phyloP scores from a whole-genome alignment of 768 basidiomycete genomes.

The Panaeolus cyanescens region DNA sequence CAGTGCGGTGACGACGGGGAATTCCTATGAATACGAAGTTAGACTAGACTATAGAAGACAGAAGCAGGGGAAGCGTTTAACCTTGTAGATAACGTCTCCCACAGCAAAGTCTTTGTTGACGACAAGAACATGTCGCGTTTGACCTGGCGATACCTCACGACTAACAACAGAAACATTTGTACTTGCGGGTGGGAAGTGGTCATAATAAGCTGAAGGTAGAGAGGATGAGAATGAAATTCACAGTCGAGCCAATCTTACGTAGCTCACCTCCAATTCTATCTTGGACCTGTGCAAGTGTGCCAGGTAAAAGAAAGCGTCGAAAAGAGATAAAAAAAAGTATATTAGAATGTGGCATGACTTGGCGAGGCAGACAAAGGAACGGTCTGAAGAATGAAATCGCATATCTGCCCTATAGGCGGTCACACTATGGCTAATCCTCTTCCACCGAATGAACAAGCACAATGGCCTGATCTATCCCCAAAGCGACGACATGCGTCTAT shows the following conservation, averaged over 20 bases:
- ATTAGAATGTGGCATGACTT: slow-evolving; percentile 56
- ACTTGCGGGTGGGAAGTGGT: slow-evolving; percentile 72
- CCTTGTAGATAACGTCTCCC: slow-evolving; percentile 81
- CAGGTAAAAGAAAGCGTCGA: slow-evolving; percentile 16
- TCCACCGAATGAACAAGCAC: not conserved
- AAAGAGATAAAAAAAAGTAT: slow-evolving; percentile 44
- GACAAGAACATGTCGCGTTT: slow-evolving; percentile 55
- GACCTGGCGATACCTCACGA: slow-evolving; percentile 27
- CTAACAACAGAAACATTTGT: slow-evolving; percentile 67
- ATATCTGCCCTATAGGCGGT: not conserved
- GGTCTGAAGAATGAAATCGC: slow-evolving; percentile 19
- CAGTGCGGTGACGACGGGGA: slow-evolving; percentile 68
- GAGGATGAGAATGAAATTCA: slow-evolving; percentile 14
- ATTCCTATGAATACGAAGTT: slow-evolving; percentile 55
- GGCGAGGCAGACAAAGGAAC: slow-evolving; percentile 21
- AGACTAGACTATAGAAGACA: slow-evolving; percentile 4
- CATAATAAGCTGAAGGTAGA: slow-evolving; percentile 65
- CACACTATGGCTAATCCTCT: slow-evolving; percentile 12
- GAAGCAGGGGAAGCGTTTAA: slow-evolving; percentile 21
- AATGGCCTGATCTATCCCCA: not conserved
- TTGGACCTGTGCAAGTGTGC: slow-evolving; percentile 57
- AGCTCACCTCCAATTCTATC: slow-evolving; percentile 76
- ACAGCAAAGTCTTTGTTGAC: slow-evolving; percentile 66
- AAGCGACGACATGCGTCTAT: slow-evolving; percentile 6
- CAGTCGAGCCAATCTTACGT: slow-evolving; percentile 11